Conservation (phyloP, 106 monocot species). For the Iris macrosiphon region DNA sequence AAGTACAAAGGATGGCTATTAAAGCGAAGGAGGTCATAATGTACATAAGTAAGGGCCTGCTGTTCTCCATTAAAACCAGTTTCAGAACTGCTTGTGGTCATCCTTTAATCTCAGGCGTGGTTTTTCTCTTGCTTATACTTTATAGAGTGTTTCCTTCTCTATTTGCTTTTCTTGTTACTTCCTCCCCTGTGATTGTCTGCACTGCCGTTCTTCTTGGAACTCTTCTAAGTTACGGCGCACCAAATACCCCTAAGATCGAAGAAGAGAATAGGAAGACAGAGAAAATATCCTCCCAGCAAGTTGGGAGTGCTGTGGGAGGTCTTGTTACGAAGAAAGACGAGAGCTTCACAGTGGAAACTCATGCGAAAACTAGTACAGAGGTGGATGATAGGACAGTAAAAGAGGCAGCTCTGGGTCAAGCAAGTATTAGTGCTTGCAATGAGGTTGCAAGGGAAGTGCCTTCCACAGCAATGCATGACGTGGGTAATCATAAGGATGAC, state of each 20-base stretch:
- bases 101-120: constrained; percentile 38
- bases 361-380: neutral
- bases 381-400: constrained; percentile 9
- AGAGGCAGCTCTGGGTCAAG: constrained; percentile 11
- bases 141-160: constrained; percentile 39
- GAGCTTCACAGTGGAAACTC: neutral
- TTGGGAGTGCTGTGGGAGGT: neutral
- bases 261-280: neutral
- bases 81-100: constrained; percentile 34
- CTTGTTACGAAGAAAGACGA: constrained; percentile 11
- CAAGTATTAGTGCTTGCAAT: constrained; percentile 3
- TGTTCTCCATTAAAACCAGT: constrained; percentile 21
- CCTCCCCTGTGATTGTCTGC: constrained; percentile 53
- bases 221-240: constrained; percentile 51
- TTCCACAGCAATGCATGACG: constrained; percentile 1
- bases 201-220: constrained; percentile 52
- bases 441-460: constrained; percentile 1
- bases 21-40: constrained; percentile 20
- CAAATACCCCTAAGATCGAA: constrained; percentile 32
- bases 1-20: no score
- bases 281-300: constrained; percentile 25
- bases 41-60: constrained; percentile 25
- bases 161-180: constrained; percentile 37
- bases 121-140: constrained; percentile 30
- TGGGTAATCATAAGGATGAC: constrained; percentile 9